Base-by-base conservation (phyloP, 2,329 filamentous ascomycete species). In the Metarhizium robertsii region DNA sequence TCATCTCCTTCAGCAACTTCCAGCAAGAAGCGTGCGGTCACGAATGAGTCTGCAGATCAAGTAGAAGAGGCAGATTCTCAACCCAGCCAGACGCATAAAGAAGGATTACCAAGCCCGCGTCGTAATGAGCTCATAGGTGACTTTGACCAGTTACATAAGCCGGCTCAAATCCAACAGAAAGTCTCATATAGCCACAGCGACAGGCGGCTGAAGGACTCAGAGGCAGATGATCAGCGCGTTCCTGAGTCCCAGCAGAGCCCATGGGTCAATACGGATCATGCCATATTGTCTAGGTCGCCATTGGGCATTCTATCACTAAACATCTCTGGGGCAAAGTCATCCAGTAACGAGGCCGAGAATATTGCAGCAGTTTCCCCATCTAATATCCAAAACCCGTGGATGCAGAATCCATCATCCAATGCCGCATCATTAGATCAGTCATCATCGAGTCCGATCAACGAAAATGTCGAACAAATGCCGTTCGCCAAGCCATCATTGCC, bases 381-480 rank as follows among this genome's bases (percentile, higher is more conserved):
- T 25, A 51, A 55, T 25, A 49, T 54, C 4, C 63, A 66, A 53
- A 64, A 57, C 3, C 63, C 63, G 18, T 66, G 62, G 65, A 47
- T 54, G 7, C 13, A 45, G n/a, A 14, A 49, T 3, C 40, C 20
- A 29, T 16, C 45, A 30, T 10, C 25, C 40, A 7, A 13, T 20
- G 42, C 29, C 7, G 7, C 30, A 40, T 14, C n/a, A 30, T 48
- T 30, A 40, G 3, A 10, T 48, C 25, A 25, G 25, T 38, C 30
- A 16, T 1, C 32, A 18, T 14, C 4, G 11, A 42, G 42, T 20
- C 25, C 36, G 8, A 13, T 14, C 20, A 16, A 46, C 2, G 14
- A 36, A 29, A 47, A 47, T 14, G 14, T 36, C 16, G 38, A 32
- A 5, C 4, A 29, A 18, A 40, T 16, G 20, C 11, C 2, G 11